These are phyloP conservation scores for Corylus americana DNA, from an alignment of 306 rosid genomes.

Conservation along the genomic window DNA sequence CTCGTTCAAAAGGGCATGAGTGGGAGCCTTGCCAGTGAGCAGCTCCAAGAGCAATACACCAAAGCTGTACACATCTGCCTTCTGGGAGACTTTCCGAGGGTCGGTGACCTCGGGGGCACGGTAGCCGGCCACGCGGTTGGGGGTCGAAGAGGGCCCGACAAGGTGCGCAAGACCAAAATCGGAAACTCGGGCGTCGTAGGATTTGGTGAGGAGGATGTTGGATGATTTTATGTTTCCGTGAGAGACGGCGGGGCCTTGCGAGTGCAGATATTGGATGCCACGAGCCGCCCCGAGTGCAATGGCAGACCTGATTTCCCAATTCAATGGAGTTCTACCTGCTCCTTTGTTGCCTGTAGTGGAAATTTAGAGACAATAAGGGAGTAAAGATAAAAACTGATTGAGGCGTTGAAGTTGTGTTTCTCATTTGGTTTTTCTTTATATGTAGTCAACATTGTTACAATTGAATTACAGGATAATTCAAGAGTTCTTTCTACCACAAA, in stretches of 20 bases:
- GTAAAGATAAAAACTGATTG: constrained; percentile 10
- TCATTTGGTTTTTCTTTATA: background rate
- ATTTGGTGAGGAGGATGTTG: constrained; percentile 57
- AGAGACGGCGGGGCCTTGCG: constrained; percentile 53
- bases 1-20: constrained; percentile 56
- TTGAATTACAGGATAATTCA: constrained; percentile 4
- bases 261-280: constrained; percentile 60
- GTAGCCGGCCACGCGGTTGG: constrained; percentile 60
- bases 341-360: constrained; percentile 57
- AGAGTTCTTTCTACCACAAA: background rate
- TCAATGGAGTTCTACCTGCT: constrained; percentile 61
- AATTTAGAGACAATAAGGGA: constrained; percentile 9
- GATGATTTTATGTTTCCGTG: constrained; percentile 76
- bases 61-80: constrained; percentile 70
- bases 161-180: constrained; percentile 70
- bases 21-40: constrained; percentile 69
- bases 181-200: constrained; percentile 61
- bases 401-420: background rate
- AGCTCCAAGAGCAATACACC: constrained; percentile 70
- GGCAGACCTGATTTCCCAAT: constrained; percentile 59
- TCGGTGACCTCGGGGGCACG: constrained; percentile 73
- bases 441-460: constrained; percentile 9
- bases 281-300: constrained; percentile 67
- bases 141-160: constrained; percentile 65
- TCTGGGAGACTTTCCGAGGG: constrained; percentile 61